Conservation (phyloP, 78 protist genomes). For the Dictyostelium firmibasis region DNA sequence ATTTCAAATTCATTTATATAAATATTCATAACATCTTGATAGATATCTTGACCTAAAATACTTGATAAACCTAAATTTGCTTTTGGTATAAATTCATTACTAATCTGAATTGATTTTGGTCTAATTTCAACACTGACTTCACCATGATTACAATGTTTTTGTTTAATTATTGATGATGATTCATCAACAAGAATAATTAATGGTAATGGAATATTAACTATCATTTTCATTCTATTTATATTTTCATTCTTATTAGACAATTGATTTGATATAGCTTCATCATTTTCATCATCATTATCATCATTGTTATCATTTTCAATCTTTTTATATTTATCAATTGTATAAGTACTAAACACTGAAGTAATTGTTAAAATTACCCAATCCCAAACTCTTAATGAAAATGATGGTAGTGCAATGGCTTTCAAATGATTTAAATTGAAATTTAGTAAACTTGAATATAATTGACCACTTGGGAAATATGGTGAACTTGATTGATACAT, state of each 20-base stretch:
- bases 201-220: slow-evolving; percentile 11
- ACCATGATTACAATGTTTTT: not conserved
- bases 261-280: too few species aligned
- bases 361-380: slow-evolving; percentile 11
- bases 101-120: not conserved
- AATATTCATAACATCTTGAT: slow-evolving; percentile 12
- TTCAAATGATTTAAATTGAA: slow-evolving; percentile 15
- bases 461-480: not conserved
- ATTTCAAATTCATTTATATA: not conserved
- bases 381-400: slow-evolving; percentile 65
- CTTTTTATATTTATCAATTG: slow-evolving; percentile 14
- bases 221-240: slow-evolving; percentile 51
- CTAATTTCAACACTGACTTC: not conserved
- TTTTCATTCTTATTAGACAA: not conserved
- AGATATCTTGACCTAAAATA: not conserved
- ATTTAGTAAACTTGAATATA: slow-evolving; percentile 21
- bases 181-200: not conserved
- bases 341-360: slow-evolving; percentile 35
- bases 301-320: not conserved
- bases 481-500: not conserved
- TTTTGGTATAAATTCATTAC: not conserved
- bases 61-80: not conserved
- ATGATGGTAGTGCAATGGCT: slow-evolving; percentile 23
- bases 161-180: not conserved
- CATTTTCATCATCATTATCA: not conserved